phyloP scores from a whole-genome alignment of 2,329 filamentous ascomycete genomes.

The Plenodomus lindquistii region DNA sequence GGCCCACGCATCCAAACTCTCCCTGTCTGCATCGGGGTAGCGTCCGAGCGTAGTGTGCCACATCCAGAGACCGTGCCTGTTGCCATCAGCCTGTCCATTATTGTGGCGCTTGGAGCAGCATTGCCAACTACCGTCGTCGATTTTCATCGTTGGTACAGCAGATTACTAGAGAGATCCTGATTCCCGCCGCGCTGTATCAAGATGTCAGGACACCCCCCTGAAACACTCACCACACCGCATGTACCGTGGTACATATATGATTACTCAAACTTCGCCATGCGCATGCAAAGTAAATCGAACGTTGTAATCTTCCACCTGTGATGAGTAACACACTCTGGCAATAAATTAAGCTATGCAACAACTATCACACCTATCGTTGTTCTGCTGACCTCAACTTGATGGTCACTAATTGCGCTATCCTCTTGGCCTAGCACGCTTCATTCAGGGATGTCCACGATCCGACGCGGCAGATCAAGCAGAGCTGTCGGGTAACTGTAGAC shows the following conservation, averaged over 20 bases:
- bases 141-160: not conserved
- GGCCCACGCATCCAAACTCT: too few relatives aligned
- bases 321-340: not conserved
- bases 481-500: constrained; percentile 7
- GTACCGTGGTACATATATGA: too few relatives aligned
- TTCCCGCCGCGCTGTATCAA: not conserved
- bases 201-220: not conserved
- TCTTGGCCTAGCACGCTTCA: not conserved
- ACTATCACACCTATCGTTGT: not conserved
- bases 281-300: not conserved
- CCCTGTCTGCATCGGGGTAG: not conserved
- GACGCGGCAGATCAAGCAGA: constrained; percentile 11
- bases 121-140: not conserved
- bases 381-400: not conserved
- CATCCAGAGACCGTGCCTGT: not conserved
- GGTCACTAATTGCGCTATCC: not conserved
- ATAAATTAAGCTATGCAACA: not conserved
- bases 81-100: not conserved
- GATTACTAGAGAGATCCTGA: not conserved
- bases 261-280: not conserved
- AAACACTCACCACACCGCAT: not conserved
- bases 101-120: not conserved
- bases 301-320: not conserved
- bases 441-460: constrained; percentile 4
- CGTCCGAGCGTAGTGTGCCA: not conserved